phyloP scores from a whole-genome alignment of 2,329 filamentous ascomycete genomes.

The Gaeumannomyces tritici region DNA sequence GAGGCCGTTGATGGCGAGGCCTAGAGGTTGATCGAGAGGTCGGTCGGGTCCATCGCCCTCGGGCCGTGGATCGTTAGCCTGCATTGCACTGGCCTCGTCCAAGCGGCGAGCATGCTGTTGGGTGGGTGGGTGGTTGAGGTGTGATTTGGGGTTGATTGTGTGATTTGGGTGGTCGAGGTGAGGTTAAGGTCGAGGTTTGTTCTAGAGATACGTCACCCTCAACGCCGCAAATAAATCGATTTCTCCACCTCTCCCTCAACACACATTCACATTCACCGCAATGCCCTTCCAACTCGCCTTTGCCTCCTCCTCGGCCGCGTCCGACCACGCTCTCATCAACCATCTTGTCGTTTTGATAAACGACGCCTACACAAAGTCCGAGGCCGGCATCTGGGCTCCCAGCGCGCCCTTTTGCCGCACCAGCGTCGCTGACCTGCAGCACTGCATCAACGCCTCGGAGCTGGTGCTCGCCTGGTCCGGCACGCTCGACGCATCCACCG shows the following conservation, averaged over 20 bases:
- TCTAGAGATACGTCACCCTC: no score
- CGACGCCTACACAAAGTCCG: conserved; percentile 6
- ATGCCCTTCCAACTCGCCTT: neutral
- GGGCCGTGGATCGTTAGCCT: no score
- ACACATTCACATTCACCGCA: no score
- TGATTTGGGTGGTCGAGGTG: no score
- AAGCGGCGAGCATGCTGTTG: no score
- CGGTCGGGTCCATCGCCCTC: no score
- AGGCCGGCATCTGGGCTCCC: conserved; percentile 8
- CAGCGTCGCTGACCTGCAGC: conserved; percentile 9
- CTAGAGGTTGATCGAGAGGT: neutral
- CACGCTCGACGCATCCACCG: conserved; percentile 12
- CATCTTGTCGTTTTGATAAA: conserved; percentile 6
- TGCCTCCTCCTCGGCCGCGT: neutral
- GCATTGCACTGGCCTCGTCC: no score
- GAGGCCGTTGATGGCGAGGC: neutral
- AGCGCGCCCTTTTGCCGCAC: conserved; percentile 11
- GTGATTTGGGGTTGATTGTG: no score
- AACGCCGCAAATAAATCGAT: no score
- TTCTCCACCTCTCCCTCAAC: no score
- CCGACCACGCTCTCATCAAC: neutral
- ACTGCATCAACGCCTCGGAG: conserved; percentile 12
- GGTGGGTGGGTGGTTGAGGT: no score
- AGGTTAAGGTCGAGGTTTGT: no score
- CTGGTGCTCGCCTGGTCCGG: conserved; percentile 13